Evolutionary conservation across 2,329 filamentous ascomycete genomes (phyloP), one percentile per base, ranked within the genome.

Genomic region (Colletotrichum melonis): DNA sequence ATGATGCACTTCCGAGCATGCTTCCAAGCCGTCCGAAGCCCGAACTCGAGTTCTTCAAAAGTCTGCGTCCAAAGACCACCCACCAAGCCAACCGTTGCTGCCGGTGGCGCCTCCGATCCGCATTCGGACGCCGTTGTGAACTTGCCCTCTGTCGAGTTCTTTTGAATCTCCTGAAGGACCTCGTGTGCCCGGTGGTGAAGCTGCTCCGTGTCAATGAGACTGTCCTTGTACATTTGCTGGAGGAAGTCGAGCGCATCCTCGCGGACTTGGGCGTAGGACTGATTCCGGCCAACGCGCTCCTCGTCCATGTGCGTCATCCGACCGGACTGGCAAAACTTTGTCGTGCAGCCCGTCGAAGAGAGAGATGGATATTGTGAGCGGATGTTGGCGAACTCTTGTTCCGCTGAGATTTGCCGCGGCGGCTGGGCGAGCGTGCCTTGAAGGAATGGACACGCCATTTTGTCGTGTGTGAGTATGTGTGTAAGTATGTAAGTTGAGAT

Each of bases 1-100:
- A 73, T 73, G 35, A 73, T 73, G 56, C 70, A 73, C 63, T 73
- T 73, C 54, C 70, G 60, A n/a, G 70, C 70, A 52, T 73, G 70
- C 19, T 73, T 73, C 70, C 70, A 73, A 19, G 70, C 70, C 6
- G 55, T 57, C 5, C 70, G 55, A 19, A 73, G 42, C 14, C 70
- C 70, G 30, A 73, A 73, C 46, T 73, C 70, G 14, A 73, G 70
- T 67, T 73, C 70, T 52, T 73, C 70, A 28, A 73, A 73, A 19
- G 70, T 73, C 56, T 73, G 70, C n/a, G 67, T 73, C 70, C 70
- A 73, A 5, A 66, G 59, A n/a, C 70, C 70, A 16, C 70, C 70
- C 2, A 73, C 67, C 2, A 73, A 56, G 9, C 70, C 70, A 35
- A 70, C 60, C 14, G 55, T 32, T 8, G 35, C 56, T 3, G 52